phyloP scores from a whole-genome alignment of 2,329 filamentous ascomycete species.

The Neofusicoccum umdonicola region DNA sequence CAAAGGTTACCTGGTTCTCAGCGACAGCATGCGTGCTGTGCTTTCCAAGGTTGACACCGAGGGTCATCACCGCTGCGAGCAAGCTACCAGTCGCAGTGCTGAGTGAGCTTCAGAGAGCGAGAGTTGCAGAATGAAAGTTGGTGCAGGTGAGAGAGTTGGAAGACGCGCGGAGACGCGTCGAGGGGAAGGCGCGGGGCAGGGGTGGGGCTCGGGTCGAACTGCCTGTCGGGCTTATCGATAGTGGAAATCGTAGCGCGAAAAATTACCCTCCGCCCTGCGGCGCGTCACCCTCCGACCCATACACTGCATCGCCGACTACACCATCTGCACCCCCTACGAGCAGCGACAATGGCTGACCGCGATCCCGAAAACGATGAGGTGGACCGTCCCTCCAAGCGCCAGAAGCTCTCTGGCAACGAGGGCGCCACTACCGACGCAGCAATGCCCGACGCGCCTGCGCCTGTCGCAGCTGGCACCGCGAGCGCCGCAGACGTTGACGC shows the following conservation, averaged over 20 bases:
- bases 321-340: background rate
- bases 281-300: background rate
- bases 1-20: background rate
- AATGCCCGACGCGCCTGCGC: background rate
- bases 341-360: slow-evolving; percentile 7
- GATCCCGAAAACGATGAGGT: background rate
- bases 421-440: background rate
- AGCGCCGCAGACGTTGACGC: background rate
- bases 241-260: background rate
- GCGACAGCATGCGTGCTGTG: background rate
- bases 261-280: slow-evolving; percentile 4
- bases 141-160: background rate
- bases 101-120: too few relatives aligned
- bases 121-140: background rate
- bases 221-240: slow-evolving; percentile 5
- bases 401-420: slow-evolving; percentile 1
- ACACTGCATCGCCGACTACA: background rate
- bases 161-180: background rate
- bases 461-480: background rate
- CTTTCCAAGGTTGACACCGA: too few relatives aligned
- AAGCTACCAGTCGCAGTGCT: background rate
- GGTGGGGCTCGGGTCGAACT: slow-evolving; percentile 1
- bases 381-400: slow-evolving; percentile 10
- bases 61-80: background rate
- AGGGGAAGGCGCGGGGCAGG: background rate